Percentiles rank a stretch among this genome's conserved stretches.
phyloP scores from a whole-genome alignment of 2,329 filamentous ascomycete species.

The Fusarium guadeloupense region DNA sequence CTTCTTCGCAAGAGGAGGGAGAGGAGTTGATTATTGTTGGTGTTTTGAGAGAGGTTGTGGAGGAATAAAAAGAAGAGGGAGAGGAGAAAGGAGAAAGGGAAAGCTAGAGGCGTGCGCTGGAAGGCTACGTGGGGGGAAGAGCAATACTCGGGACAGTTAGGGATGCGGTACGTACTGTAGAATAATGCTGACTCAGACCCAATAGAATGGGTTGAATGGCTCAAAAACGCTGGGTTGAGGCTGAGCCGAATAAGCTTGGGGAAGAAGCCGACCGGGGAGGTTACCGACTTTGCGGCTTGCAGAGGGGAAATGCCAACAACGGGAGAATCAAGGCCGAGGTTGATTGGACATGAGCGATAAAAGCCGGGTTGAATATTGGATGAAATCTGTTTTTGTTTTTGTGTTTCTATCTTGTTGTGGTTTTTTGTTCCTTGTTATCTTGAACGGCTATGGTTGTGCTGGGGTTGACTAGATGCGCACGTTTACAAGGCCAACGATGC shows the following conservation, averaged over 20 bases:
- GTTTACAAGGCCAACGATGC: constrained; percentile 14
- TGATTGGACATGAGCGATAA: constrained; percentile 26
- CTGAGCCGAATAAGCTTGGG: constrained; percentile 24
- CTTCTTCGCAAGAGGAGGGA: constrained; percentile 87
- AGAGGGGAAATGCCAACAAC: constrained; percentile 21
- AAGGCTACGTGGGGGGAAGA: constrained; percentile 26
- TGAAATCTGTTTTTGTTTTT: constrained; percentile 28
- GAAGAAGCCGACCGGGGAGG: constrained; percentile 10
- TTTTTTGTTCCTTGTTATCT: not conserved
- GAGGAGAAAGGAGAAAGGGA: constrained; percentile 17
- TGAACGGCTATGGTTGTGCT: not conserved
- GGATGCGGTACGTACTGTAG: constrained; percentile 18
- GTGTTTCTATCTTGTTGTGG: constrained; percentile 15
- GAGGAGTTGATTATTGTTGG: constrained; percentile 21
- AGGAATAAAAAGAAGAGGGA: constrained; percentile 19
- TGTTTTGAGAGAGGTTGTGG: constrained; percentile 31
- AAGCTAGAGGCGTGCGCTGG: constrained; percentile 39
- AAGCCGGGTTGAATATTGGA: constrained; percentile 17
- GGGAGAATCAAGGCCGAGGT: constrained; percentile 33
- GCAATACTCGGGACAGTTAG: constrained; percentile 15
- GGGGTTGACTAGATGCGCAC: not conserved
- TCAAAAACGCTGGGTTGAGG: constrained; percentile 22
- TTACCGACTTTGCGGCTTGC: constrained; percentile 20
- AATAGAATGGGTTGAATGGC: constrained; percentile 25
- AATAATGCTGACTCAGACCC: constrained; percentile 33